Evolutionary conservation across 495 filamentous ascomycete species (phyloP).

Genomic region (Ramalina intermedia): DNA sequence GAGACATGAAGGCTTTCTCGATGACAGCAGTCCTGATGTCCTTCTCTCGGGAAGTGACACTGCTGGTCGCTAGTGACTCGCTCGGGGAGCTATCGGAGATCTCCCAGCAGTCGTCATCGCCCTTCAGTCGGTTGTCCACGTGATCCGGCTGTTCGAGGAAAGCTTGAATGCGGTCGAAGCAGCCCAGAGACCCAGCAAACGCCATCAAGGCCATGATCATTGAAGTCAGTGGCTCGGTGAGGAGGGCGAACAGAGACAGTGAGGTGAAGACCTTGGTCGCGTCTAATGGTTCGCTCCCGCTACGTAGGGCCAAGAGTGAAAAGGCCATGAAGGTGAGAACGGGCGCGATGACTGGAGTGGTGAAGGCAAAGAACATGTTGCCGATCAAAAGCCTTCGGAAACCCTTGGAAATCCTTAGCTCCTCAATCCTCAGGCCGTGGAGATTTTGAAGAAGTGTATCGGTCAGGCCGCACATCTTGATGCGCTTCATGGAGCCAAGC

Average conservation of each 20-base stretch:
- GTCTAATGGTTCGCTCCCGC: constrained; percentile 28
- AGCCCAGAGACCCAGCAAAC: constrained; percentile 39
- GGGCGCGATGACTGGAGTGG: constrained; percentile 31
- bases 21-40: background rate
- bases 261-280: constrained; percentile 42
- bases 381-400: constrained; percentile 40
- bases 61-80: background rate
- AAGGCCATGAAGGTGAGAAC: constrained; percentile 37
- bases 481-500: constrained; percentile 42
- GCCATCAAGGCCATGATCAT: constrained; percentile 43
- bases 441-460: constrained; percentile 25
- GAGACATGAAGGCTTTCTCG: constrained; percentile 4
- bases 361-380: constrained; percentile 36
- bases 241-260: constrained; percentile 43
- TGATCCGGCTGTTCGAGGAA: constrained; percentile 36
- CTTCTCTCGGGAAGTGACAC: constrained; percentile 2
- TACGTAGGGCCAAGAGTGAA: constrained; percentile 33
- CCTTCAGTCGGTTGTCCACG: constrained; percentile 19
- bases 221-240: constrained; percentile 38
- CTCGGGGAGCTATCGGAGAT: constrained; percentile 3
- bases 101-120: constrained; percentile 17
- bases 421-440: constrained; percentile 37
- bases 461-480: constrained; percentile 51
- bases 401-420: constrained; percentile 39
- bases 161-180: constrained; percentile 42